Evolutionary conservation across 2,329 filamentous ascomycete genomes (phyloP).

Genomic region (Cordyceps pruinosa): DNA sequence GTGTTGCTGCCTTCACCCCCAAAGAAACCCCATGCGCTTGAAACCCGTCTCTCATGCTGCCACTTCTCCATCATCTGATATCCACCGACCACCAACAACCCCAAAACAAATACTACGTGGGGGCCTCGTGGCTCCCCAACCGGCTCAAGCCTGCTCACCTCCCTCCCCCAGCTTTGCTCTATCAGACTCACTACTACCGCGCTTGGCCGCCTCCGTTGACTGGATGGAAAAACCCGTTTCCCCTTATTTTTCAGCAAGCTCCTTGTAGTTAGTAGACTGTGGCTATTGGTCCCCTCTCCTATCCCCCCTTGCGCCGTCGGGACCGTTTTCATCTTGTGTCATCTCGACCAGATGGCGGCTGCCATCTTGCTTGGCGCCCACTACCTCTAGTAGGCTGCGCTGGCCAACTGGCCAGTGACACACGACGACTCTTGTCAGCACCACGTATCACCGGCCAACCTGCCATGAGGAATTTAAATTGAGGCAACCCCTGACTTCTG

Average conservation of each 20-base stretch:
- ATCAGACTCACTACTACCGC: not conserved
- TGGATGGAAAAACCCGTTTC: not conserved
- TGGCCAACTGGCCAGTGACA: too few relatives aligned
- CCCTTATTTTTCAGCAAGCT: not conserved
- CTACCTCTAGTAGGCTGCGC: too few relatives aligned
- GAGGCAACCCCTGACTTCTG: too few relatives aligned
- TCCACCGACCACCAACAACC: not conserved
- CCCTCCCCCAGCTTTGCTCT: not conserved
- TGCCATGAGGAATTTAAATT: too few relatives aligned
- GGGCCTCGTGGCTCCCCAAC: not conserved
- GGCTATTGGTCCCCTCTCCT: not conserved
- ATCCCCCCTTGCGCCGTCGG: not conserved
- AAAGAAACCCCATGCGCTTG: too few relatives aligned
- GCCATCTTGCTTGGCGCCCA: constrained; percentile 10
- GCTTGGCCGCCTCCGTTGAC: not conserved
- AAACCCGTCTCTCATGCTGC: too few relatives aligned
- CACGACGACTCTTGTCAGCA: too few relatives aligned
- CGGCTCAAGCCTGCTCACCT: not conserved
- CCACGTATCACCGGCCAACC: too few relatives aligned
- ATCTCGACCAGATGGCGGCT: not conserved
- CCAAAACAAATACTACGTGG: constrained; percentile 5
- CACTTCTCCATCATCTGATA: constrained; percentile 6
- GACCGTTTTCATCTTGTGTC: not conserved
- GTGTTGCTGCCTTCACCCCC: not conserved
- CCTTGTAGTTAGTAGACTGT: not conserved